Conservation (phyloP, 495 filamentous ascomycete species). For the Penicillium subrubescens region DNA sequence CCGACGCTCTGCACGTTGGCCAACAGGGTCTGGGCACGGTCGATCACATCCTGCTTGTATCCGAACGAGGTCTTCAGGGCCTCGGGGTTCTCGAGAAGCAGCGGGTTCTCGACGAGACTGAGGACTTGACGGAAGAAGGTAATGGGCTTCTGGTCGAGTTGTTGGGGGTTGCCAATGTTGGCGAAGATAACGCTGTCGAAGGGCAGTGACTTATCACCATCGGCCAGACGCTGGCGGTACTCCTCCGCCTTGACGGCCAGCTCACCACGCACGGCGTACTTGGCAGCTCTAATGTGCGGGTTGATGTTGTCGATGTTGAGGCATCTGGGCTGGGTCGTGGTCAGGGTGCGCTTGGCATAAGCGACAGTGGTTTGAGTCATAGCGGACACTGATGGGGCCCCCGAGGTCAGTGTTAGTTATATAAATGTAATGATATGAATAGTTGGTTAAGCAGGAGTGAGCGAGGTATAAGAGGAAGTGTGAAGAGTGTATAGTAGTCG, state of each 20-base stretch:
- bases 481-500: conserved; percentile 12
- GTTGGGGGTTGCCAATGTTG: conserved; percentile 98
- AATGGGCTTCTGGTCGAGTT: conserved; percentile 97
- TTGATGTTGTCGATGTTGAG: conserved; percentile 91
- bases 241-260: conserved; percentile 87
- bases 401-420: conserved; percentile 23
- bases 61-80: conserved; percentile 64
- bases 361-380: conserved; percentile 40
- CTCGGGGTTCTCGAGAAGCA: conserved; percentile 76
- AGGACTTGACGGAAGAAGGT: conserved; percentile 98
- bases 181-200: conserved; percentile 91
- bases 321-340: conserved; percentile 53
- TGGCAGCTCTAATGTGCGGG: conserved; percentile 75
- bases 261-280: conserved; percentile 97
- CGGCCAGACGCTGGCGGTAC: conserved; percentile 71
- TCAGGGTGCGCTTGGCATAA: conserved; percentile 54
- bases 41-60: conserved; percentile 87
- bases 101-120: conserved; percentile 89
- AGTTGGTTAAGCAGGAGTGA: background rate
- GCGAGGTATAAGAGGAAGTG: conserved; percentile 10
- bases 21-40: conserved; percentile 76
- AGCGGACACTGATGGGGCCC: conserved; percentile 25
- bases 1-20: conserved; percentile 86
- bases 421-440: conserved; percentile 5
- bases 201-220: conserved; percentile 67